Evolutionary conservation across 257 asterid genomes (phyloP).

Genomic region (Jaltomata sinuosa): DNA sequence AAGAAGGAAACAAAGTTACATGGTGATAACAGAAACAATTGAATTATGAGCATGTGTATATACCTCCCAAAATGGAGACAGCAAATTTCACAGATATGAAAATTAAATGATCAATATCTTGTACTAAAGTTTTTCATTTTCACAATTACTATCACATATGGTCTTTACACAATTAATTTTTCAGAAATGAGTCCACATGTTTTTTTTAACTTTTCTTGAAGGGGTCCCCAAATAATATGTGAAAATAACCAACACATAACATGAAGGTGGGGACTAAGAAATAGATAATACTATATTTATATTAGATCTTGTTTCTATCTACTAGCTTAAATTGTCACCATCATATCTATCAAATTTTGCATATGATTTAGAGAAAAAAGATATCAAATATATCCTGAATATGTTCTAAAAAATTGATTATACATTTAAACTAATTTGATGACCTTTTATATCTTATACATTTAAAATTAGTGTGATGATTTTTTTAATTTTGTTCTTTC

Average conservation of each 20-base stretch:
- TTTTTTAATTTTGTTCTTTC: too few relatives aligned
- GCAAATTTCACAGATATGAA: not conserved
- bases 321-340: too few relatives aligned
- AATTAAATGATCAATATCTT: not conserved
- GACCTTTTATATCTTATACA: too few relatives aligned
- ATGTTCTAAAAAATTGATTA: too few relatives aligned
- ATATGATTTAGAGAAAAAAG: too few relatives aligned
- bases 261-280: slow-evolving; percentile 1
- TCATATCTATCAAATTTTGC: too few relatives aligned
- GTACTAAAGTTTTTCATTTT: not conserved
- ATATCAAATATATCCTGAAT: too few relatives aligned
- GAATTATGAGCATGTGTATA: not conserved
- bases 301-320: not conserved
- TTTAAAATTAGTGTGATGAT: too few relatives aligned
- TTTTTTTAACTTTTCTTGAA: not conserved
- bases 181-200: not conserved
- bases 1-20: not conserved
- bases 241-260: not conserved
- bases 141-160: not conserved
- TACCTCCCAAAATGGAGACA: slow-evolving; percentile 3
- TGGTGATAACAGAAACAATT: not conserved
- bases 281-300: not conserved
- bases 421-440: too few relatives aligned
- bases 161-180: not conserved
- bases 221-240: not conserved